Evolutionary conservation across 495 filamentous ascomycete genomes (phyloP).

Genomic region (Jackrogersella multiformis): DNA sequence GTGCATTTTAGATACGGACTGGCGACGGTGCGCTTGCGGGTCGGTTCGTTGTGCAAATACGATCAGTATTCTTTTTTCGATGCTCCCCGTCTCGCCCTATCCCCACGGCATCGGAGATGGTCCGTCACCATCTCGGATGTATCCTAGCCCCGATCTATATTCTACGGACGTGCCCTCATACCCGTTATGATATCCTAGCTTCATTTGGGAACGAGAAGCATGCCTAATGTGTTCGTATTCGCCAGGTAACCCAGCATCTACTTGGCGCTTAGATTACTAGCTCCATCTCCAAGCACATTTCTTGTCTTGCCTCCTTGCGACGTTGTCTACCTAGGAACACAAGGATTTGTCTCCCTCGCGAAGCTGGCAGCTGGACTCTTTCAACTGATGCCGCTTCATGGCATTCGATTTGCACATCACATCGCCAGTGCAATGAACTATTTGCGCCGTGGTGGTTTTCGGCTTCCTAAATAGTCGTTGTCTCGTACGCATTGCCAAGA

Average conservation of each 20-base stretch:
- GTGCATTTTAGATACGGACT: slow-evolving; percentile 10
- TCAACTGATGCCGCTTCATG: no score
- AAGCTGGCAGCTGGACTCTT: not conserved
- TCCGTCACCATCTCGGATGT: not conserved
- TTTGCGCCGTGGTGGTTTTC: not conserved
- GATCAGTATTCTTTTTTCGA: slow-evolving; percentile 25
- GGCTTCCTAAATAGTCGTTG: not conserved
- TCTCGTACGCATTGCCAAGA: not conserved
- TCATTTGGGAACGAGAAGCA: not conserved
- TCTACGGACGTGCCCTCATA: not conserved
- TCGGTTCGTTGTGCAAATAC: slow-evolving; percentile 1
- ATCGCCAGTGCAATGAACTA: not conserved
- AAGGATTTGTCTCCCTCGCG: no score
- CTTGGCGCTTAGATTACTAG: no score
- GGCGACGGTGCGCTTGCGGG: slow-evolving; percentile 14
- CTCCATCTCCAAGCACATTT: no score
- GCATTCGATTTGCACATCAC: not conserved
- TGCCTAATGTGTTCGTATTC: no score
- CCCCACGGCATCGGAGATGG: slow-evolving; percentile 5
- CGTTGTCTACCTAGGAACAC: no score
- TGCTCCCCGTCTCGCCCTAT: not conserved
- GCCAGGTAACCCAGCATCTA: no score
- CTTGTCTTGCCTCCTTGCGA: no score
- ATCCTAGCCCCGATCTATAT: slow-evolving; percentile 5
- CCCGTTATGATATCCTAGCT: not conserved